phyloP scores from a whole-genome alignment of 345 rosid species.

The Ceriops zippeliana region DNA sequence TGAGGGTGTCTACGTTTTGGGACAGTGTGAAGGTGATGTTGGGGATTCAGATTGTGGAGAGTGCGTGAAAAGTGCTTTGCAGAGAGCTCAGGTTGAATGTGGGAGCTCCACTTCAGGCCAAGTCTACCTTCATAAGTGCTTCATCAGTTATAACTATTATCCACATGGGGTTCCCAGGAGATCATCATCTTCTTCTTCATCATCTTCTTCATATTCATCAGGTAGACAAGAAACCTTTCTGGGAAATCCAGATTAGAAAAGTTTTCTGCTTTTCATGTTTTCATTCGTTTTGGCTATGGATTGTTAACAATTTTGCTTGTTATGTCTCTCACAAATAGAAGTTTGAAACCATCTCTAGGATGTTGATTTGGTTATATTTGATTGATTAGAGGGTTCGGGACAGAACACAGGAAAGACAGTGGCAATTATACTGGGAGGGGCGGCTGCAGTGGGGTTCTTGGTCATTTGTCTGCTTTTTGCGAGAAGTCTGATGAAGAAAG shows the following conservation, averaged over 20 bases:
- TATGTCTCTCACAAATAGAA: not conserved
- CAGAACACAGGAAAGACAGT: slow-evolving; percentile 82
- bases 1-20: slow-evolving; percentile 64
- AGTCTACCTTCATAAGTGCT: slow-evolving; percentile 85
- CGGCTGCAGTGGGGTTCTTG: slow-evolving; percentile 82
- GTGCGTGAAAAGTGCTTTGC: slow-evolving; percentile 71
- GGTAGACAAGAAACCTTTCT: slow-evolving; percentile 21
- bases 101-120: slow-evolving; percentile 80
- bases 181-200: slow-evolving; percentile 41
- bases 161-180: slow-evolving; percentile 80
- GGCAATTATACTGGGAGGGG: slow-evolving; percentile 97
- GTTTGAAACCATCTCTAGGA: not conserved
- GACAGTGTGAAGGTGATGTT: slow-evolving; percentile 92
- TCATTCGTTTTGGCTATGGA: not conserved
- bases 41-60: slow-evolving; percentile 91
- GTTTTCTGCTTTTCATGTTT: not conserved
- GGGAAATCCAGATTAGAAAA: slow-evolving; percentile 4
- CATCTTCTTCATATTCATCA: slow-evolving; percentile 45
- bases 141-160: slow-evolving; percentile 66
- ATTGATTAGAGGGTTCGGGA: slow-evolving; percentile 42
- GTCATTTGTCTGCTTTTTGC: slow-evolving; percentile 83
- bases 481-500: slow-evolving; percentile 68
- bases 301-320: not conserved
- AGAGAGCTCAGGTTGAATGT: slow-evolving; percentile 89
- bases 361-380: slow-evolving; percentile 7